These are phyloP conservation scores for Bombardia bombarda DNA, from an alignment of 495 filamentous ascomycete genomes.

Conservation along the genomic window DNA sequence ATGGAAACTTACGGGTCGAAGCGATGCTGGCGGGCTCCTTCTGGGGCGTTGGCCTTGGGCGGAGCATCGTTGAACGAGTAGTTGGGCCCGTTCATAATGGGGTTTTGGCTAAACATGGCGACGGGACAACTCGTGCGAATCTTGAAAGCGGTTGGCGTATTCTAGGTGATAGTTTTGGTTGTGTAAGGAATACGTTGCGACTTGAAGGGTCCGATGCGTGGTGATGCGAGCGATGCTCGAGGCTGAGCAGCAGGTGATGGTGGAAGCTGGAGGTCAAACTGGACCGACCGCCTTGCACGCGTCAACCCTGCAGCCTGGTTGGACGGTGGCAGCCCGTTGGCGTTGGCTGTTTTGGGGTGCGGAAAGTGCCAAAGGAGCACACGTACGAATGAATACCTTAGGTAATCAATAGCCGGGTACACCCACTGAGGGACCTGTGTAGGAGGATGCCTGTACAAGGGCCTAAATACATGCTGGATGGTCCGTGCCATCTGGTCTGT, in stretches of 20 bases:
- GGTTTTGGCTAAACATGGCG: conserved; percentile 57
- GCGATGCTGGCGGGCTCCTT: conserved; percentile 58
- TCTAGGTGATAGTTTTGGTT: background rate
- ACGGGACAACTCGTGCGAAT: conserved; percentile 5
- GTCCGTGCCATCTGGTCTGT: too few relatives aligned
- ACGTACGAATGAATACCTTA: too few relatives aligned
- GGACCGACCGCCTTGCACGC: conserved; percentile 15
- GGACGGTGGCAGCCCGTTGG: background rate
- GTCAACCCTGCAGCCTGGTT: conserved; percentile 44
- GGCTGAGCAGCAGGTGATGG: background rate
- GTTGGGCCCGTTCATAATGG: conserved; percentile 51
- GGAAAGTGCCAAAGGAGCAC: too few relatives aligned
- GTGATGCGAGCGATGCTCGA: background rate
- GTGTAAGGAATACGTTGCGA: too few relatives aligned
- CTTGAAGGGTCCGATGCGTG: too few relatives aligned
- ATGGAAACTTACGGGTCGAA: conserved; percentile 85
- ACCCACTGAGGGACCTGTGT: too few relatives aligned
- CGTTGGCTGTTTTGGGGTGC: too few relatives aligned
- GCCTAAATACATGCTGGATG: too few relatives aligned
- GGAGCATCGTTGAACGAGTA: conserved; percentile 49
- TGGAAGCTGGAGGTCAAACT: background rate
- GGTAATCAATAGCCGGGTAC: too few relatives aligned
- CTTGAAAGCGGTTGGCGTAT: background rate
- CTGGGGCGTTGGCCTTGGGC: conserved; percentile 33
- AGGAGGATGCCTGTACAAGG: too few relatives aligned